Base-by-base conservation (phyloP, 371 early-diverging fungal species). In the Rhizopus delemar region DNA sequence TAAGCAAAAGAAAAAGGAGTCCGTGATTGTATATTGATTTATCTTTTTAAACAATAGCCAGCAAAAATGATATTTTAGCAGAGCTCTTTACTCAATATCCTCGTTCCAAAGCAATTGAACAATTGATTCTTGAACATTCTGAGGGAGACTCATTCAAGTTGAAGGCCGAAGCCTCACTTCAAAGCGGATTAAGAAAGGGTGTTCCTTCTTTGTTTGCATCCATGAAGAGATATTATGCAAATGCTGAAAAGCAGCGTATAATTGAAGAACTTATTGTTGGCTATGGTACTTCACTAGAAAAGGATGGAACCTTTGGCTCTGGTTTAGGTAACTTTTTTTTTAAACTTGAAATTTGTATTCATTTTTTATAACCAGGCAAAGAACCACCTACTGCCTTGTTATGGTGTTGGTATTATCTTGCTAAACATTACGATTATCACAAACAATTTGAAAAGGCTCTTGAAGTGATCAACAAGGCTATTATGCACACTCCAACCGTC, bases 191-290 rank as follows among this genome's bases (percentile, higher is more conserved):
- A 62, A 83, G 90, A 62, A 95, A 95, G 77, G 95, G 96, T 35
- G 90, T 96, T 3, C 96, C 96, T 4, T 96, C 96, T 1, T 68
- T 95, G 51, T 96, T 96, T 65, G 84, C 86, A 50, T 89, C 85
- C 68, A 72, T 94, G 65, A 91, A 90, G 75, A 81, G 76, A 22
- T 80, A 93, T 8, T 92, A 93, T 63, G 56, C 59, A 13, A 75
- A 92, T 73, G 60, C 78, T 29, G 85, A 78, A 36, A 93, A 95
- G 77, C 81, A 78, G 33, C 61, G 62, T 3, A 77, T 83, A 4
- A 78, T 95, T 57, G 88, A 89, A 49, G 75, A 78, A 22, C 71
- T 90, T 43, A 84, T 88, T 6, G 70, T 79, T 53, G 83, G 78
- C 11, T 91, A 90, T 67, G 63, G 68, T 32, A 62, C 70, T 41